Conservation (phyloP, 768 basidiomycete genomes). For the Mycena belliarum region DNA sequence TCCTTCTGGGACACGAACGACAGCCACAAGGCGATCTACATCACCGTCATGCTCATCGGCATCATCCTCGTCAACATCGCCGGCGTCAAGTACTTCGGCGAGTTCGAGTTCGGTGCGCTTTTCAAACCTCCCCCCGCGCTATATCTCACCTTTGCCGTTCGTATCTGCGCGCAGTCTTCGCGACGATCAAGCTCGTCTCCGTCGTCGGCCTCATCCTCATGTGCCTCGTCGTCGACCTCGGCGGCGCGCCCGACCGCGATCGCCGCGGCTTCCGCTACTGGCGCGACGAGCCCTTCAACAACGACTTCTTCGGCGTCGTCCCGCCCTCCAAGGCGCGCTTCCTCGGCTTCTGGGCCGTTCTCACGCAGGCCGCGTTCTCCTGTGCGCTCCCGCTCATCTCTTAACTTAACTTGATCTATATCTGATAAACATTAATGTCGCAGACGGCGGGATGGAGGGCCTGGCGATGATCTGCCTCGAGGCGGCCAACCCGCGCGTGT, state of each 20-base stretch:
- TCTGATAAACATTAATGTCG: no score
- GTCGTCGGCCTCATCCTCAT: constrained; percentile 42
- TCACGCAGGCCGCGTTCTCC: constrained; percentile 32
- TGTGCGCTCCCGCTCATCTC: constrained; percentile 25
- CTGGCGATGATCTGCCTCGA: constrained; percentile 33
- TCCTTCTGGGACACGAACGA: constrained; percentile 37
- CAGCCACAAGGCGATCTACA: constrained; percentile 34
- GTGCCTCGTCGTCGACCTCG: constrained; percentile 50
- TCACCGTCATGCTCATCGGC: constrained; percentile 30
- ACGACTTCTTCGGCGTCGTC: constrained; percentile 19
- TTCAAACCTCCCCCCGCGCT: neutral
- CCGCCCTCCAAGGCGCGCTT: constrained; percentile 34
- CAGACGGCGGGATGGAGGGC: constrained; percentile 46
- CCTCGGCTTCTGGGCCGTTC: constrained; percentile 33
- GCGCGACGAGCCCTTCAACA: constrained; percentile 29
- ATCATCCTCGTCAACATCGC: constrained; percentile 31
- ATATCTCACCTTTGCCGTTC: no score
- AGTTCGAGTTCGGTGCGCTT: constrained; percentile 24
- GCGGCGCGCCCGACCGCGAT: constrained; percentile 45
- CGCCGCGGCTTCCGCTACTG: constrained; percentile 44
- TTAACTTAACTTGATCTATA: no score
- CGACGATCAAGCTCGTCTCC: constrained; percentile 47
- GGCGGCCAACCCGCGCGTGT: constrained; percentile 46
- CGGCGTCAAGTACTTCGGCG: constrained; percentile 26
- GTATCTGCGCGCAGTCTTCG: constrained; percentile 46